A percentile compares a stretch with the other conserved stretches of the same genome.
Evolutionary conservation across 495 filamentous ascomycete species (phyloP).

Genomic region (Penicillium odoratum): DNA sequence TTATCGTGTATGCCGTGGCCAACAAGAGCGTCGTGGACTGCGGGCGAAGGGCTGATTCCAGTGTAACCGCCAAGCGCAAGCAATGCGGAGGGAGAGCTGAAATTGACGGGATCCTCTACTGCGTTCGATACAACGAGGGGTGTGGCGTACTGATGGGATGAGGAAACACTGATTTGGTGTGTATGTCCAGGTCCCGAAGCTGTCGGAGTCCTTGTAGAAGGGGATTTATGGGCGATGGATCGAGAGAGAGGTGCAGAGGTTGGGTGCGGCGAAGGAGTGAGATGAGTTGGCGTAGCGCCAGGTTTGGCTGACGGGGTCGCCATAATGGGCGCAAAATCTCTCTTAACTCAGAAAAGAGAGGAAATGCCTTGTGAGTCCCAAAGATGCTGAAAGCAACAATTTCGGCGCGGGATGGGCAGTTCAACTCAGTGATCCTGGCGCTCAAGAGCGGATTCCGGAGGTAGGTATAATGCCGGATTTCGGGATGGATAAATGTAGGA

Average conservation of each 20-base stretch:
- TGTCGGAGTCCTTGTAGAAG: slow-evolving; percentile 45
- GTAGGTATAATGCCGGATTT: not conserved
- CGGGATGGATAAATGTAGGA: not conserved
- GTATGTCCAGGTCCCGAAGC: slow-evolving; percentile 34
- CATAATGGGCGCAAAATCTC: slow-evolving; percentile 26
- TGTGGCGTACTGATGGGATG: slow-evolving; percentile 45
- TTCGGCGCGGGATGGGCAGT: slow-evolving; percentile 2
- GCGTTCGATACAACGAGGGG: slow-evolving; percentile 38
- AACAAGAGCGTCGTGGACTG: slow-evolving; percentile 41
- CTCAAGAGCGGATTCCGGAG: not conserved
- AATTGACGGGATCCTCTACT: slow-evolving; percentile 44
- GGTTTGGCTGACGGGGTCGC: slow-evolving; percentile 49
- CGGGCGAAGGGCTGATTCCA: slow-evolving; percentile 45
- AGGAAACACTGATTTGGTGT: slow-evolving; percentile 27
- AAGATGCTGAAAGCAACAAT: not conserved
- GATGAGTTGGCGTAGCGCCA: slow-evolving; percentile 47
- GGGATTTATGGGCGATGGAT: slow-evolving; percentile 46
- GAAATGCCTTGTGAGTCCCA: not conserved
- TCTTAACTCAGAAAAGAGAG: not conserved
- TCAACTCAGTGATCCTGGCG: slow-evolving; percentile 1
- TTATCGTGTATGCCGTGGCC: slow-evolving; percentile 43
- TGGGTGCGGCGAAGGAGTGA: slow-evolving; percentile 47
- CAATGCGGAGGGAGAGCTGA: slow-evolving; percentile 48
- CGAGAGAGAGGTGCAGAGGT: slow-evolving; percentile 40
- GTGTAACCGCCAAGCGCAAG: slow-evolving; percentile 44